Conservation (phyloP, 768 basidiomycete species). For the Zangia roseola region DNA sequence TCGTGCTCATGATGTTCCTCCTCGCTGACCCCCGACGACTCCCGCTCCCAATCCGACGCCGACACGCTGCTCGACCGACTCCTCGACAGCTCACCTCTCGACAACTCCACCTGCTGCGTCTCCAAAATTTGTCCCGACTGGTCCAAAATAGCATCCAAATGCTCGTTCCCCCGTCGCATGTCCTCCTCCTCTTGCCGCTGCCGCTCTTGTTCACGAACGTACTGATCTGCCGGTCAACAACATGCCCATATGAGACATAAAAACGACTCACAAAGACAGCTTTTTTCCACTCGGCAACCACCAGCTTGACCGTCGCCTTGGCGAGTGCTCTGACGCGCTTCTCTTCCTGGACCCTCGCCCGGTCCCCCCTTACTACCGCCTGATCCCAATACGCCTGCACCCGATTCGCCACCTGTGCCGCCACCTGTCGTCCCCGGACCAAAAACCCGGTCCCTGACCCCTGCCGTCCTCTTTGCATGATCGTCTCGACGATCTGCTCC, state of each 20-base stretch:
- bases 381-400: conserved; percentile 77
- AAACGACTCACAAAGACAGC: conserved; percentile 68
- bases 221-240: conserved; percentile 40
- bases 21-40: conserved; percentile 16
- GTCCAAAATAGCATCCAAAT: conserved; percentile 87
- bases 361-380: conserved; percentile 60
- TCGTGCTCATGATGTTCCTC: conserved; percentile 16
- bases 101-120: conserved; percentile 75
- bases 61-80: conserved; percentile 60
- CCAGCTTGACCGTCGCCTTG: conserved; percentile 66
- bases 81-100: conserved; percentile 44
- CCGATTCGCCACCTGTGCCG: conserved; percentile 57
- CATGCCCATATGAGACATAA: not conserved
- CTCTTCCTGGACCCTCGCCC: conserved; percentile 59
- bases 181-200: conserved; percentile 72
- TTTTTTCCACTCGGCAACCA: conserved; percentile 83
- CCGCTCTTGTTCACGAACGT: conserved; percentile 70
- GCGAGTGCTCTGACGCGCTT: conserved; percentile 62
- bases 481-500: conserved; percentile 56
- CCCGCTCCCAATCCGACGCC: conserved; percentile 23
- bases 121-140: conserved; percentile 85
- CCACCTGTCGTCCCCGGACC: conserved; percentile 41
- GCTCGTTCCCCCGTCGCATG: conserved; percentile 72
- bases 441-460: conserved; percentile 10
- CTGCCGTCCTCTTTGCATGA: conserved; percentile 29